Evolutionary conservation across 225 moss, liverwort and hornwort species (phyloP).

Genomic region (Sphagnum contortum): DNA sequence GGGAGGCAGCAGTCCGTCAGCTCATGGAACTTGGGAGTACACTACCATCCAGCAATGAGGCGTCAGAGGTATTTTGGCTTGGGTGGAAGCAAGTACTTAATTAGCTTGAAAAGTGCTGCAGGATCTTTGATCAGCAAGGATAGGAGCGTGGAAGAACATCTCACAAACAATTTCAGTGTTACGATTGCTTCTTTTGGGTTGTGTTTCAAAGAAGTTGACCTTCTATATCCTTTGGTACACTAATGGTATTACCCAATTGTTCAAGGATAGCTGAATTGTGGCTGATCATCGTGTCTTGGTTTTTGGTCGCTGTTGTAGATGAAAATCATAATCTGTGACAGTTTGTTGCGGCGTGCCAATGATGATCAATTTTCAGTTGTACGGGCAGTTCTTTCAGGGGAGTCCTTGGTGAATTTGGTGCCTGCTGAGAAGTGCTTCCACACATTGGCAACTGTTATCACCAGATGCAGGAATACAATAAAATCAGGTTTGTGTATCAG

Average conservation of each 20-base stretch:
- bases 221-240: too few species aligned
- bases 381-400: slow-evolving; percentile 44
- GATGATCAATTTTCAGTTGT: slow-evolving; percentile 66
- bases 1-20: slow-evolving; percentile 69
- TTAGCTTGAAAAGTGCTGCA: neutral
- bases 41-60: slow-evolving; percentile 4
- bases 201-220: neutral
- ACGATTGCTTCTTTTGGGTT: neutral
- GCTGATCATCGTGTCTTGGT: too few species aligned
- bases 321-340: slow-evolving; percentile 56
- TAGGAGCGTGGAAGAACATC: neutral
- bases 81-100: too few species aligned
- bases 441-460: slow-evolving; percentile 52
- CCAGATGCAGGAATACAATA: slow-evolving; percentile 28
- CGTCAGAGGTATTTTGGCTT: slow-evolving; percentile 27
- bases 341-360: slow-evolving; percentile 48
- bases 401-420: slow-evolving; percentile 47
- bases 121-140: slow-evolving; percentile 1
- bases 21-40: slow-evolving; percentile 56
- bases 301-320: slow-evolving; percentile 27
- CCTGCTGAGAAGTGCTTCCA: slow-evolving; percentile 61
- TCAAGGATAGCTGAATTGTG: too few species aligned
- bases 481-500: slow-evolving; percentile 32
- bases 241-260: too few species aligned
- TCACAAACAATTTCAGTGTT: neutral